These are phyloP conservation scores for Glutinoglossum americanum DNA, from an alignment of 495 filamentous ascomycete species.

Conservation along the genomic window DNA sequence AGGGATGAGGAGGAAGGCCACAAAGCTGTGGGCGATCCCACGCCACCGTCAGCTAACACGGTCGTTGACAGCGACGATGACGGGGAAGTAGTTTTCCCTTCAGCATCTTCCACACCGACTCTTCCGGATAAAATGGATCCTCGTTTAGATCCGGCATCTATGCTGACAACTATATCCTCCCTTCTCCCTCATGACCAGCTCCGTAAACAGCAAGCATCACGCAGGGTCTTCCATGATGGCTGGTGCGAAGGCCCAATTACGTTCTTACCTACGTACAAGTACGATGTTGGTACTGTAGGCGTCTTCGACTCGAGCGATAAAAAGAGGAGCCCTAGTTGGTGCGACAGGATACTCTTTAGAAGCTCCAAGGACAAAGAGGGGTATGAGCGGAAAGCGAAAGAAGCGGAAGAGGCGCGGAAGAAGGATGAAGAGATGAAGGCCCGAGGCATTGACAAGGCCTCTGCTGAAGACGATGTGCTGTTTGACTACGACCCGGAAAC, in stretches of 20 bases:
- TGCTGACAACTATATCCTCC: constrained; percentile 71
- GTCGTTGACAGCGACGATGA: constrained; percentile 1
- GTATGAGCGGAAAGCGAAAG: constrained; percentile 44
- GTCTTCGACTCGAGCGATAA: constrained; percentile 92
- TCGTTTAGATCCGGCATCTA: constrained; percentile 34
- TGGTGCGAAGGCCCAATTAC: constrained; percentile 78
- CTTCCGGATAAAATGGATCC: constrained; percentile 23
- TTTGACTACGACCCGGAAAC: constrained; percentile 79
- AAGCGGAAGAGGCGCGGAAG: constrained; percentile 43
- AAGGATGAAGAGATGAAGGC: constrained; percentile 71
- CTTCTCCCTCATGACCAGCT: constrained; percentile 84
- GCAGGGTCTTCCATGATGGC: constrained; percentile 68
- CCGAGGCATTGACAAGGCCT: constrained; percentile 49
- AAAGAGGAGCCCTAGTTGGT: constrained; percentile 82
- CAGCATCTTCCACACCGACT: constrained; percentile 8
- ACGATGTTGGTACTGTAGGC: constrained; percentile 84
- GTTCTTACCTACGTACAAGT: constrained; percentile 90
- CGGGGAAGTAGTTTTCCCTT: constrained; percentile 6
- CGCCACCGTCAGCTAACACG: neutral
- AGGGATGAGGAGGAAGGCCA: neutral
- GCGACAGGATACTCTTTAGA: constrained; percentile 83
- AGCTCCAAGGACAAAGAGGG: constrained; percentile 44
- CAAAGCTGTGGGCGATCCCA: neutral
- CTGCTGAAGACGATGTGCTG: constrained; percentile 48
- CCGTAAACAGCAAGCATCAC: constrained; percentile 42